Evolutionary conservation across 176 grass and related monocot genomes (phyloP), one percentile per base, ranked within the genome.

Genomic region (Eragrostis curvula): DNA sequence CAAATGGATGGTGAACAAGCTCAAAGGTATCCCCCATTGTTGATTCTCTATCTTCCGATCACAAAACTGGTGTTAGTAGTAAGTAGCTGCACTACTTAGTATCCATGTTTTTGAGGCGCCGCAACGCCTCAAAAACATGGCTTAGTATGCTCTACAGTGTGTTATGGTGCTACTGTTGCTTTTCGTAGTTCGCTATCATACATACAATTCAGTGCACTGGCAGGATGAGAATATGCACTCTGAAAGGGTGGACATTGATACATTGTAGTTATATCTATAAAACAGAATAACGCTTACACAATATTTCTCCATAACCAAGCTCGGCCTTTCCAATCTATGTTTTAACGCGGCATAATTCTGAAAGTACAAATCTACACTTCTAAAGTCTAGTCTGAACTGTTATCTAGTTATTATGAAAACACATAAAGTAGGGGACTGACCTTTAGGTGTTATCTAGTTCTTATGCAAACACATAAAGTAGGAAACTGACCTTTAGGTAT

Each of bases 1-100:
- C 80, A 99, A 99, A 96, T 99, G 96, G 96, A 81, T 99, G 84
- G 91, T 99, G 57, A 99, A 99, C 73, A 99, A 99, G 75, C 82
- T 99, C 69, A 99, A 99, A 99, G 96, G 96, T 96, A 80, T 47
- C 59, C 7, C 45, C 18, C 61, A 36, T 36, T 36, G 7, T 55
- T 24, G 5, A 16, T 71, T 74, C 70, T 71, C 68, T 85, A 58
- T 30, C 40, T 87, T 71, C 40, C 40, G 29, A 74, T 73, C 49
- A 13, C 21, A 80, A 80, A 84, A 39, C 1, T 55, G 47, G 7
- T 49, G 3, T 79, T 12, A 18, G 9, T 68, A 60, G 51, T 9
- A 88, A 79, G 58, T 73, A 74, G 20, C 12, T 42, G 0, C 42
- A 75, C 4, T 7, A 24, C 71, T 13, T 2, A 14, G n/a, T n/a